Evolutionary conservation across 2,329 filamentous ascomycete genomes (phyloP).

Genomic region (Phoma sp.): DNA sequence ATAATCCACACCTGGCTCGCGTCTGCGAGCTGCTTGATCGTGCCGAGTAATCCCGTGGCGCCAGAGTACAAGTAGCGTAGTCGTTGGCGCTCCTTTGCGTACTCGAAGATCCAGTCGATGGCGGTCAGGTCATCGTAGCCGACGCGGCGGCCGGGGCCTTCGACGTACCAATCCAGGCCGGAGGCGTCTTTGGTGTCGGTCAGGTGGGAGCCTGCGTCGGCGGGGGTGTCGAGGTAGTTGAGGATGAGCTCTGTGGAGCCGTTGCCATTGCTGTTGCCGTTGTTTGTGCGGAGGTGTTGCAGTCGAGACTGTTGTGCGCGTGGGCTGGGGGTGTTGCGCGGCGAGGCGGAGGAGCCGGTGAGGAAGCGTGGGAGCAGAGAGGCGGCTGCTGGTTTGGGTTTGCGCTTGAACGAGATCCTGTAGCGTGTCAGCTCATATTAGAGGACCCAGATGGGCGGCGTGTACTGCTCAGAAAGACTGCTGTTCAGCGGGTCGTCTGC

Average conservation of each 20-base stretch:
- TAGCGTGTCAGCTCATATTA: background rate
- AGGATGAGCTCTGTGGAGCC: conserved; percentile 51
- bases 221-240: conserved; percentile 51
- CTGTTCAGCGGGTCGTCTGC: conserved; percentile 64
- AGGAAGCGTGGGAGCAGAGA: conserved; percentile 56
- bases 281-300: conserved; percentile 30
- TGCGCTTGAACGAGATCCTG: conserved; percentile 75
- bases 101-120: conserved; percentile 99
- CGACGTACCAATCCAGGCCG: conserved; percentile 81
- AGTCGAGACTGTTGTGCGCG: conserved; percentile 36
- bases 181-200: conserved; percentile 55
- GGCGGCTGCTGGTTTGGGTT: conserved; percentile 57
- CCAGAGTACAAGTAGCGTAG: conserved; percentile 77
- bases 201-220: conserved; percentile 46
- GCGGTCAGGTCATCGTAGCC: conserved; percentile 96
- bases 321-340: conserved; percentile 28
- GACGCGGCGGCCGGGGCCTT: conserved; percentile 86
- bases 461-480: conserved; percentile 56
- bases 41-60: conserved; percentile 74
- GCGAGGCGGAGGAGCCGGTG: conserved; percentile 29
- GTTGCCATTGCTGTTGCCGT: conserved; percentile 29
- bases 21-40: conserved; percentile 77
- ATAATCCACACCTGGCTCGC: conserved; percentile 92
- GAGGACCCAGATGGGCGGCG: background rate
- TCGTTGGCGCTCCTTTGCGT: conserved; percentile 92